Evolutionary conservation across 495 filamentous ascomycete species (phyloP), one percentile per base, ranked within the genome.

Genomic region (Podospora pseudopauciseta): DNA sequence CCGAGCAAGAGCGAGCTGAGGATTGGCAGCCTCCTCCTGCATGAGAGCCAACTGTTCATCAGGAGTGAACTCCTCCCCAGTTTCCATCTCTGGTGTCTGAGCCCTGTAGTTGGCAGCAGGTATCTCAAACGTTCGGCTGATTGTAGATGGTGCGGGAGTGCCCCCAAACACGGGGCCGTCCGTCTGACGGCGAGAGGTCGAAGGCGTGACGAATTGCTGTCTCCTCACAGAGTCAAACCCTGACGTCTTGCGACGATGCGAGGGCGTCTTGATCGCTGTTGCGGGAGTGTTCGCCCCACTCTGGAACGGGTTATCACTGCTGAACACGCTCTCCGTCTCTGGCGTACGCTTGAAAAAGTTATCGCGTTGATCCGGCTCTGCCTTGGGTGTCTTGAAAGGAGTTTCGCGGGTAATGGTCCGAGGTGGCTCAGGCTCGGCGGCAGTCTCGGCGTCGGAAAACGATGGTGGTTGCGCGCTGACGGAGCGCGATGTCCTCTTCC

Each of bases 221-320:
- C 62, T 63, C 15, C 66, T 70, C 26, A 71, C 63, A 15, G 70
- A 69, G 2, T 77, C 75, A 54, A 68, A 44, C 13, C 70, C 79
- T 20, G 71, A 71, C 9, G 79, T 81, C 67, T 77, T 80, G 68
- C 78, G 75, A 30, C 79, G 78, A 65, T 76, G 75, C 68, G 72
- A 77, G 16, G 82, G 81, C 1, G 81, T 81, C 70, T 79, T 81
- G 13, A 79, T 66, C 2, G 67, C 15, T 6, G 72, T 54, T 1
- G 73, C 55, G 0, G 81, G 77, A 0, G 82, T 74, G 49, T 83
- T 84, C 66, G 81, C 80, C 16, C 92, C 93, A 73, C 92, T 95
- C 76, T 99, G 95, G 73, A 99, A 99, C 0, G 95, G 94, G 73
- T 99, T 99, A 60, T 98, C 93, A 72, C 86, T 82, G 39, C 89